phyloP scores from a whole-genome alignment of 2,329 filamentous ascomycete genomes.

The Leptographium galeiforme region DNA sequence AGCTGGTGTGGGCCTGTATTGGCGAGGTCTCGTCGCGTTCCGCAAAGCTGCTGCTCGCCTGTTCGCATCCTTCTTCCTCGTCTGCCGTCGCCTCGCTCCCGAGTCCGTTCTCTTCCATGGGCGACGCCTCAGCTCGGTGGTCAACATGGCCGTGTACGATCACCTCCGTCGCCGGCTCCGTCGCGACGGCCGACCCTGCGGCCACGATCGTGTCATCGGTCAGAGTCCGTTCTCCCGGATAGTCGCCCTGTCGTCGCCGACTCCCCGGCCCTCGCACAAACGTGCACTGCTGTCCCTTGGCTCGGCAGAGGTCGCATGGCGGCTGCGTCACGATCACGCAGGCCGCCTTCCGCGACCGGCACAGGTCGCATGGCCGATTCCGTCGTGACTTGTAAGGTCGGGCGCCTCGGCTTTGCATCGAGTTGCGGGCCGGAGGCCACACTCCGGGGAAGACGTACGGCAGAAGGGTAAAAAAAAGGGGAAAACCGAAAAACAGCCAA shows the following conservation, averaged over 20 bases:
- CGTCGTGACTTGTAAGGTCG: background rate
- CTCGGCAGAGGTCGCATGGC: constrained; percentile 1
- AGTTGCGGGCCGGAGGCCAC: no score
- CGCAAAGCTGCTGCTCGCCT: no score
- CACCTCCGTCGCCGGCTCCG: no score
- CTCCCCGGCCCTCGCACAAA: background rate
- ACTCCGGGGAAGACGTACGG: no score
- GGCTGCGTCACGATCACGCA: background rate
- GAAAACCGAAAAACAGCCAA: no score
- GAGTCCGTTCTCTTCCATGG: no score
- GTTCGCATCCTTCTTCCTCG: no score
- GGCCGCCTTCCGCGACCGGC: constrained; percentile 2
- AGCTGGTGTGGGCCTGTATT: background rate
- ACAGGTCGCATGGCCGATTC: constrained; percentile 4
- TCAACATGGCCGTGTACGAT: no score
- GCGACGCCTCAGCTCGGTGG: no score
- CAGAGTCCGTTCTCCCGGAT: background rate
- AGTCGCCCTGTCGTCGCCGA: background rate
- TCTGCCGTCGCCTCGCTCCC: no score
- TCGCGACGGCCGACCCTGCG: no score
- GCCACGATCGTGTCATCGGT: background rate
- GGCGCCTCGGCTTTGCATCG: background rate
- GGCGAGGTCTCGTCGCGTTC: background rate
- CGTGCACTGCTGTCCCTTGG: constrained; percentile 1
- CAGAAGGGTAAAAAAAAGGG: no score